These are phyloP conservation scores for Zymoseptoria crescenta DNA, from an alignment of 2,329 filamentous ascomycete species.

Conservation along the genomic window DNA sequence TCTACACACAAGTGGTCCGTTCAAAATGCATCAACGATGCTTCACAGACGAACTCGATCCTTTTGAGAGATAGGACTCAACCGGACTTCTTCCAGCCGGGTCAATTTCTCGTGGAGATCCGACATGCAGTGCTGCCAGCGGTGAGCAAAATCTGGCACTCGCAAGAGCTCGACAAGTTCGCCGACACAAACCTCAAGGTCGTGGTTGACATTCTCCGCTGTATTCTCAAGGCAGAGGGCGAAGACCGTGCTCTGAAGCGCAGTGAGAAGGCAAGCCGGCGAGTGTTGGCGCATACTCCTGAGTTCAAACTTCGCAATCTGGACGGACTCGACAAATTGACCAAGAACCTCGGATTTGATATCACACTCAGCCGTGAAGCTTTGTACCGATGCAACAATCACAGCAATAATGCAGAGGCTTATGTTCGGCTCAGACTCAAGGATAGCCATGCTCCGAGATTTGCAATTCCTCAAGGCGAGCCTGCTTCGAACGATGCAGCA, in stretches of 20 bases:
- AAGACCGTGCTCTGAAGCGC: conserved; percentile 56
- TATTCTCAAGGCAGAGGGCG: conserved; percentile 69
- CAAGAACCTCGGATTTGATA: conserved; percentile 44
- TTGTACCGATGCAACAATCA: conserved; percentile 73
- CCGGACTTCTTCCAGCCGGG: conserved; percentile 56
- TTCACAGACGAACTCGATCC: conserved; percentile 51
- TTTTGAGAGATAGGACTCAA: conserved; percentile 36
- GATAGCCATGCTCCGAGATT: conserved; percentile 22
- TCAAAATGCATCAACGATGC: conserved; percentile 77
- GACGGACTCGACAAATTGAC: conserved; percentile 38
- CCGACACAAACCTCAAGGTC: conserved; percentile 66
- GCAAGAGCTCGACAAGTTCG: conserved; percentile 70
- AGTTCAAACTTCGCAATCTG: conserved; percentile 44
- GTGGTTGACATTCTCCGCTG: conserved; percentile 77
- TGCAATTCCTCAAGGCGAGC: conserved; percentile 21
- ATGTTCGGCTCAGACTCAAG: conserved; percentile 51
- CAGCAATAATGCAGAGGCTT: conserved; percentile 55
- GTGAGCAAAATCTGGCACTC: conserved; percentile 79
- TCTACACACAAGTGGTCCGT: conserved; percentile 69
- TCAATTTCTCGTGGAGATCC: conserved; percentile 81
- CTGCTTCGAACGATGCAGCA: not conserved
- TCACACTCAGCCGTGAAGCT: conserved; percentile 65
- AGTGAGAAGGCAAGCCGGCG: conserved; percentile 50
- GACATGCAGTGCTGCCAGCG: conserved; percentile 69
- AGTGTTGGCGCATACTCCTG: conserved; percentile 40